Evolutionary conservation across 2,329 filamentous ascomycete species (phyloP), one percentile per base, ranked within the genome.

Genomic region (Alternaria solani): DNA sequence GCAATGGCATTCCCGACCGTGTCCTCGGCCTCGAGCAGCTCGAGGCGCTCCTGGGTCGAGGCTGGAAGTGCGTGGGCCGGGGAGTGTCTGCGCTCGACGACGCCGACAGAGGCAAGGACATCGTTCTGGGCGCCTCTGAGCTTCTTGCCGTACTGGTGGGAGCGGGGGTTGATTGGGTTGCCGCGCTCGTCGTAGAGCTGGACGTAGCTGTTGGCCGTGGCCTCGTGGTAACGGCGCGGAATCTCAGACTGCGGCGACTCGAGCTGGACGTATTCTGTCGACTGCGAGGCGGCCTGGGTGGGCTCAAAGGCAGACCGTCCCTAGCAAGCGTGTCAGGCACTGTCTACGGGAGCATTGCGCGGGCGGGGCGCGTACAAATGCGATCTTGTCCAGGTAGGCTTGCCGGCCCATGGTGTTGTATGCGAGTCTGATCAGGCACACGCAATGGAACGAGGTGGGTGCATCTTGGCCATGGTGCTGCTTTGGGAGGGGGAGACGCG

Each of bases 81-180:
- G 26, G 71, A 67, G 16, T 55, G 65, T 9, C 71, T 79, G 58
- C 79, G 72, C 65, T 82, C 80, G 0, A 83, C 79, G 1, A 84
- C 81, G 20, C 82, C 82, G 9, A 84, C 80, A 0, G 82, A 78
- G 20, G 78, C 80, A 5, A 83, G 75, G 1, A 83, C 78, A 63
- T 82, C 81, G 46, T 84, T 84, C 56, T 82, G 80, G 7, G 82
- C 81, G 53, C 78, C 75, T 52, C 82, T 75, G 38, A 82, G 71
- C 28, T 71, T 73, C 34, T 79, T 74, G 34, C 79, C 80, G 54
- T 79, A 76, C 6, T 75, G 72, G 28, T 77, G 78, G 11, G 79
- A 78, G 36, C 72, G 67, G 11, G 79, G 76, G 52, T 82, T 82
- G 66, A 79, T 69, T 4, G 82, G 81, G 41, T 79, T 78, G 18